Base-by-base conservation (phyloP, 2,329 filamentous ascomycete genomes). In the Penicillium aurantiogriseum region DNA sequence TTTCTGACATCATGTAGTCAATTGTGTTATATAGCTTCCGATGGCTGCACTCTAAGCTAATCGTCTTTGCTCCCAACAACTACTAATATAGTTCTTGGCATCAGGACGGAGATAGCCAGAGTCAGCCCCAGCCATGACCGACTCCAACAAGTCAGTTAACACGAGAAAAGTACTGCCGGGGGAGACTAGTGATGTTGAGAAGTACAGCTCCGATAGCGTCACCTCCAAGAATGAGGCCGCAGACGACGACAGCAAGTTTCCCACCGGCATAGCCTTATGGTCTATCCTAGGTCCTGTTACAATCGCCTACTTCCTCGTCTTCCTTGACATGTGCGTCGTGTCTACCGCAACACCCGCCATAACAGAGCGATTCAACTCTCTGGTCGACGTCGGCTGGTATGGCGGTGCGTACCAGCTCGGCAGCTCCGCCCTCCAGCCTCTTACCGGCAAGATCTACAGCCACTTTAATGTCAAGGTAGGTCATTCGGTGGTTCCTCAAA, bases 391-490 rank as follows among this genome's bases (percentile, higher is more conserved):
- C 2, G 70, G 65, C 19, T 73, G 70, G 70, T 73, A 73, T 57
- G 69, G 69, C 6, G 67, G 69, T 54, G 69, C 69, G 7, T 73
- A 71, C 47, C 75, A 76, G 33, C 69, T 83, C 23, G 68, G 23
- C 29, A 64, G 62, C 25, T 56, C 52, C 13, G 54, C 55, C 4
- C 35, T 63, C 1, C 61, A 63, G 17, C 60, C 58, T 2, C 45
- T 64, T 1, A 62, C 59, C 2, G 56, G 54, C 2, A 66, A 58
- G 19, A 57, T 64, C 36, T 65, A 63, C 19, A 58, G 47, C 13
- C 48, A 59, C n/a, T 58, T 50, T 46, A 36, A 23, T 2, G 17
- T 25, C 27, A 48, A 48, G 45, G 45, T 48, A 4, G 27, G 44
- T 45, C 10, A 15, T 19, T 21, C n/a, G 21, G 10, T 31, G 17